Percentiles rank a stretch among this genome's conserved stretches.
These are phyloP conservation scores for Penicillium verrucosum DNA, from an alignment of 2,329 filamentous ascomycete species.

Conservation along the genomic window DNA sequence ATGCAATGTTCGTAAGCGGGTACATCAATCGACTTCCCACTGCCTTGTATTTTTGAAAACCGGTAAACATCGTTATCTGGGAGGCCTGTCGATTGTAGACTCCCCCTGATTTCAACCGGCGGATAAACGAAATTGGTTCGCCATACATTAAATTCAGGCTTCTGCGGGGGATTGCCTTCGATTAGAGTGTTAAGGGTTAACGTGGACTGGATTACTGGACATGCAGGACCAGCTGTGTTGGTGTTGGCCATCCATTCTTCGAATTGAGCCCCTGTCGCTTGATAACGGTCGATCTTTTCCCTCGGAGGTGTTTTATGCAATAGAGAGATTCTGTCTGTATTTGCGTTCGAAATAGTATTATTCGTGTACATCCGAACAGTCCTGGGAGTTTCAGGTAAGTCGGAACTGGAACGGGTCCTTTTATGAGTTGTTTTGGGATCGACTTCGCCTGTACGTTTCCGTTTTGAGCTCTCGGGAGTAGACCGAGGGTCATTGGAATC, in stretches of 20 bases:
- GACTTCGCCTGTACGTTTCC: neutral
- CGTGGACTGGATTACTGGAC: neutral
- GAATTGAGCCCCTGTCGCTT: neutral
- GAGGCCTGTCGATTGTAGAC: neutral
- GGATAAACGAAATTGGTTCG: accelerated
- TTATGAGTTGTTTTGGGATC: too few relatives aligned
- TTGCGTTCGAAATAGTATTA: accelerated
- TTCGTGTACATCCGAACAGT: accelerated
- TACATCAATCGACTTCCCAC: accelerated
- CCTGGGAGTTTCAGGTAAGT: neutral
- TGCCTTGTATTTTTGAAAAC: neutral
- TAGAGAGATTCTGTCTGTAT: neutral
- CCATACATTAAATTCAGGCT: neutral
- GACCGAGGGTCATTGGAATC: too few relatives aligned
- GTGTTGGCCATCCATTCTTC: neutral
- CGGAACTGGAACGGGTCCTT: too few relatives aligned
- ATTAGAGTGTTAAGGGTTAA: neutral
- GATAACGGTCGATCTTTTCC: accelerated
- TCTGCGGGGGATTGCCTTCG: accelerated
- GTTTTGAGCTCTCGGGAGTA: too few relatives aligned
- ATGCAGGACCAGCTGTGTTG: neutral
- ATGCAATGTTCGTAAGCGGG: neutral
- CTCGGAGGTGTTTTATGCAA: neutral
- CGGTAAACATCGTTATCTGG: neutral
- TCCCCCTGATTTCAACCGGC: neutral